A percentile compares a stretch with the other conserved stretches of the same genome.
Conservation (phyloP, 306 rosid genomes). For the Prunus campanulata region DNA sequence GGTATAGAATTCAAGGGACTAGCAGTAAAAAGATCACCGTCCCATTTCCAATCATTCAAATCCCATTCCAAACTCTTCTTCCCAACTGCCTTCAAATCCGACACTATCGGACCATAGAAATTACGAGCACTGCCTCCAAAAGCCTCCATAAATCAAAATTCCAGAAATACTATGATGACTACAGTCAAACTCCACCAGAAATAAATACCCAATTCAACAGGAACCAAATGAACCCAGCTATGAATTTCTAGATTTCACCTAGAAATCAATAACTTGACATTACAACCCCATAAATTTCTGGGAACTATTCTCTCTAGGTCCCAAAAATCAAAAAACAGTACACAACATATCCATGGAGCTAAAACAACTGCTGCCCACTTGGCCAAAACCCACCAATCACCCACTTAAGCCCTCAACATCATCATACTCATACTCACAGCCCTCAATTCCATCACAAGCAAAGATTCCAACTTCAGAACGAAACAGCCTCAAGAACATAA, state of each 20-base stretch:
- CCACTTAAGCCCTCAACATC: neutral
- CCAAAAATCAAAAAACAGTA: slow-evolving; percentile 56
- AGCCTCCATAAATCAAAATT: slow-evolving; percentile 50
- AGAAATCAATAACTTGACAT: slow-evolving; percentile 19
- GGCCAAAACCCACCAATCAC: slow-evolving; percentile 26
- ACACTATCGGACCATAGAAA: slow-evolving; percentile 46
- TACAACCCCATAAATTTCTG: neutral
- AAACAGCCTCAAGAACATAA: neutral
- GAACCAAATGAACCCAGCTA: neutral
- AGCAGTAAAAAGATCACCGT: slow-evolving; percentile 80
- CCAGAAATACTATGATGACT: neutral
- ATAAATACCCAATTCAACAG: slow-evolving; percentile 23
- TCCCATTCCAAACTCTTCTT: slow-evolving; percentile 78
- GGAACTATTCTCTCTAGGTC: neutral
- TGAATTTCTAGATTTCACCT: slow-evolving; percentile 2
- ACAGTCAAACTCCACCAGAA: slow-evolving; percentile 13
- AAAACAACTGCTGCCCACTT: slow-evolving; percentile 48
- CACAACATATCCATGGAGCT: slow-evolving; percentile 46
- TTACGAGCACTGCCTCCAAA: slow-evolving; percentile 52
- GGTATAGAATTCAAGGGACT: slow-evolving; percentile 50
- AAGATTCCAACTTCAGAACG: neutral
- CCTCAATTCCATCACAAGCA: slow-evolving; percentile 4
- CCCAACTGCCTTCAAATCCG: slow-evolving; percentile 50
- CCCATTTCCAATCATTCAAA: slow-evolving; percentile 87
- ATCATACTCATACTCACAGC: neutral